Evolutionary conservation across 257 asterid species (phyloP).

Genomic region (Primulina eburnea): DNA sequence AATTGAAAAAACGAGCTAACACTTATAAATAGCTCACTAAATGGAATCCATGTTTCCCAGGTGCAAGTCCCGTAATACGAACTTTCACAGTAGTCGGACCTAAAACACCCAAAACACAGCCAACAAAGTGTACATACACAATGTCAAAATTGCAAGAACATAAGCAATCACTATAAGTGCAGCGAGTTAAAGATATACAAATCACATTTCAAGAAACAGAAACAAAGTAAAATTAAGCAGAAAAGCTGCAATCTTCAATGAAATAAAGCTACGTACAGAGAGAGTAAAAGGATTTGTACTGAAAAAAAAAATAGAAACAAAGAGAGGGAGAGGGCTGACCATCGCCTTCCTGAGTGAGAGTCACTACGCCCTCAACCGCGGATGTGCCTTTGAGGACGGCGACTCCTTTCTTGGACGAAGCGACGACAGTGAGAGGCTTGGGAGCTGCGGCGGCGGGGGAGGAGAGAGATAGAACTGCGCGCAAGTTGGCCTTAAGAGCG

Average conservation of each 20-base stretch:
- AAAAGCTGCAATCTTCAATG: not conserved
- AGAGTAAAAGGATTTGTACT: not conserved
- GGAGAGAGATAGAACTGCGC: constrained; percentile 45
- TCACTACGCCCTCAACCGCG: constrained; percentile 80
- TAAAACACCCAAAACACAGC: constrained; percentile 26
- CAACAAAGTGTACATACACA: constrained; percentile 16
- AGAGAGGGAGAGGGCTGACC: constrained; percentile 39
- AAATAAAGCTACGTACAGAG: not conserved
- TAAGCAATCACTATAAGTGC: not conserved
- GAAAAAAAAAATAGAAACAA: constrained; percentile 2
- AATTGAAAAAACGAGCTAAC: constrained; percentile 3
- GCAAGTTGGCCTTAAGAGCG: constrained; percentile 52
- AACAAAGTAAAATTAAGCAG: constrained; percentile 1
- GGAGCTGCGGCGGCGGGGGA: constrained; percentile 37
- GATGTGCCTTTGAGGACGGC: constrained; percentile 85
- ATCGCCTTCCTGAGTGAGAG: constrained; percentile 70
- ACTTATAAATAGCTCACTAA: constrained; percentile 46
- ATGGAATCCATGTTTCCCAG: constrained; percentile 95
- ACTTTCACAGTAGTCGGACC: constrained; percentile 90
- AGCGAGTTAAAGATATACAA: not conserved
- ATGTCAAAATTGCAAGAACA: constrained; percentile 14
- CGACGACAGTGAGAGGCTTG: constrained; percentile 56
- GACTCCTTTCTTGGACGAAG: constrained; percentile 83
- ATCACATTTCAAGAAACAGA: constrained; percentile 1
- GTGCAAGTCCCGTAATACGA: constrained; percentile 80